phyloP scores from a whole-genome alignment of 2,329 filamentous ascomycete genomes.

The Plectosphaerella cucumerina region DNA sequence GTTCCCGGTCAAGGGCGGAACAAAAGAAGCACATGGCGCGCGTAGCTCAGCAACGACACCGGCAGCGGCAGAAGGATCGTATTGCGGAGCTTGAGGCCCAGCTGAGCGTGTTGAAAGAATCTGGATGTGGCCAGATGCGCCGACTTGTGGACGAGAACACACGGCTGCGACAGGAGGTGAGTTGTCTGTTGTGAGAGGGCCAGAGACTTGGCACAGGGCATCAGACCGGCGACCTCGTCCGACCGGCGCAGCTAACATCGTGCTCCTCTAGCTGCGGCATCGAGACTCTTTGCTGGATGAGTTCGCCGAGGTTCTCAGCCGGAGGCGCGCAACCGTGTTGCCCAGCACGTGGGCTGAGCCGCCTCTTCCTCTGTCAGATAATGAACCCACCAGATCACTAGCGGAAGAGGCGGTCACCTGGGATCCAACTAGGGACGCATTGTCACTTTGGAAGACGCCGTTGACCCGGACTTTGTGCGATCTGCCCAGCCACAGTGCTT shows the following conservation, averaged over 20 bases:
- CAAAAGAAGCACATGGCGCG: background rate
- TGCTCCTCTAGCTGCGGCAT: background rate
- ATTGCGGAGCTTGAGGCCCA: background rate
- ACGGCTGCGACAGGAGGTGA: background rate
- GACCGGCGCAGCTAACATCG: no score
- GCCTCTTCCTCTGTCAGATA: background rate
- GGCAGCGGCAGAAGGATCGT: background rate
- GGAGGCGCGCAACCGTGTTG: background rate
- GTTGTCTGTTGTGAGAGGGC: background rate
- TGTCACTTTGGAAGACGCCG: no score
- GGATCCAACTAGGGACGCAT: no score
- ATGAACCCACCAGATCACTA: no score
- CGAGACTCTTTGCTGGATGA: background rate
- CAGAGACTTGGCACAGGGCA: background rate
- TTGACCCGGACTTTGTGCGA: no score
- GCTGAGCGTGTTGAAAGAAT: background rate
- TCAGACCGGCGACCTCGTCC: no score
- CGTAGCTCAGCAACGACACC: background rate
- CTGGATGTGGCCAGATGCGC: background rate
- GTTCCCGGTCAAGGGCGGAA: no score
- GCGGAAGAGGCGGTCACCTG: no score
- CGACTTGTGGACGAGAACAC: background rate
- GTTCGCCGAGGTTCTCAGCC: background rate
- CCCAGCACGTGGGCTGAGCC: no score
- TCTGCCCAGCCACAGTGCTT: no score